Base-by-base conservation (phyloP, 306 rosid species). In the Abrus precatorius region DNA sequence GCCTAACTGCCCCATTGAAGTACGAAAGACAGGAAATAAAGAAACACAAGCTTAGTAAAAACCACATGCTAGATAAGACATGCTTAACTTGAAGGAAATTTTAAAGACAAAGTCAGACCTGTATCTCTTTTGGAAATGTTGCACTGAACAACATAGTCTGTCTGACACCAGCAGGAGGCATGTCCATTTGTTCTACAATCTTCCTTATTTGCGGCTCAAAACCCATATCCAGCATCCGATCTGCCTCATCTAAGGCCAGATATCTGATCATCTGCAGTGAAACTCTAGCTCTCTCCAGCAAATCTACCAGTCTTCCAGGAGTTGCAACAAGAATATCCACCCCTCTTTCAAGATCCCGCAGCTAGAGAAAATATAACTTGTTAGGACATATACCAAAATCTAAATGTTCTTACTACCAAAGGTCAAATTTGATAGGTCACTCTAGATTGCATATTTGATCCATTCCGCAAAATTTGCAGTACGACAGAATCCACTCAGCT, bases 251-350 rank as follows among this genome's bases (percentile, higher is more conserved):
- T n/a, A 92, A 81, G 41, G 97, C 94, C 50, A 92, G 80, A 87
- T 92, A 90, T 70, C 91, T 77, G 41, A 91, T 87, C 94, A 87
- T 87, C 87, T 90, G 91, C 69, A 89, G 75, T 32, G 95, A 90
- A 83, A 90, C 95, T 80, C 89, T 90, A 68, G 93, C 97, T 77
- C 97, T 84, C 88, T 93, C 97, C 63, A 91, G 87, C 85, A 91
- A 81, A 91, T 91, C 97, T 66, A 93, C 97, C 85, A 93, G 78
- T 85, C 97, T 84, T 85, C 97, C 97, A 7, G 97, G 97, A 71
- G 97, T 91, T 63, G 97, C 97, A 61, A 93, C 97, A 78, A 92
- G 97, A 84, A 92, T 92, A 66, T 92, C 97, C 72, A 90, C 97
- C 62, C 97, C 97, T 84, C 90, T 88, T 81, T 92, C 97, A 74